Conservation (phyloP, 2,329 filamentous ascomycete genomes). For the Thelonectria olida region DNA sequence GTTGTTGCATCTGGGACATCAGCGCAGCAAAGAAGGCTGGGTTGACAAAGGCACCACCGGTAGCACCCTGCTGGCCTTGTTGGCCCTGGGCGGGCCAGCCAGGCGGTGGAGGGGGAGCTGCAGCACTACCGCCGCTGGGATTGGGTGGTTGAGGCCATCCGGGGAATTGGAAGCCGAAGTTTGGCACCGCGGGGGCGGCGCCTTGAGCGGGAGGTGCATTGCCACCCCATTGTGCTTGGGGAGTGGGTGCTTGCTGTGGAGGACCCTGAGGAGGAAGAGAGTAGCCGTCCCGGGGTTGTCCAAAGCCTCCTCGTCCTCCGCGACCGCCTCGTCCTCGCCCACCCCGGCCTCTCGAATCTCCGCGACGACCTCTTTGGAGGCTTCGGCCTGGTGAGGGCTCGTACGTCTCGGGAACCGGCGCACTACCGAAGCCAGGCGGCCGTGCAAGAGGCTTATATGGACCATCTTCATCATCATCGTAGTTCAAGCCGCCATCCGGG, state of each 20-base stretch:
- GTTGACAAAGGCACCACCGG: conserved; percentile 61
- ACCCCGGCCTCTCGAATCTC: conserved; percentile 57
- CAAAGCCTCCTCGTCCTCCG: conserved; percentile 49
- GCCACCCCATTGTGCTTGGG: conserved; percentile 28
- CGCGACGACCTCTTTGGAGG: conserved; percentile 51
- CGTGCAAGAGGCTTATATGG: conserved; percentile 77
- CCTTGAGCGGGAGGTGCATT: conserved; percentile 27
- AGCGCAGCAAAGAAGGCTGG: conserved; percentile 65
- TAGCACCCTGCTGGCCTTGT: conserved; percentile 43
- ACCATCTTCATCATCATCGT: conserved; percentile 74
- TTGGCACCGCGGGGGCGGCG: conserved; percentile 40
- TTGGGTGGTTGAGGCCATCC: conserved; percentile 50
- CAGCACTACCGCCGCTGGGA: conserved; percentile 41
- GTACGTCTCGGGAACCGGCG: conserved; percentile 52
- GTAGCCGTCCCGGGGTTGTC: conserved; percentile 50
- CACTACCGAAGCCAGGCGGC: conserved; percentile 69
- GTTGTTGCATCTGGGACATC: conserved; percentile 55
- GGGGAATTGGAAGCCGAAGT: conserved; percentile 56
- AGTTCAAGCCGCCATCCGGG: conserved; percentile 63
- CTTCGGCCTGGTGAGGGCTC: conserved; percentile 46
- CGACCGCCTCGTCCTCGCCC: conserved; percentile 53
- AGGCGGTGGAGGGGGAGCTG: conserved; percentile 54
- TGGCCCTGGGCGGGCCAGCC: conserved; percentile 47
- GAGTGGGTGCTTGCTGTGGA: conserved; percentile 47
- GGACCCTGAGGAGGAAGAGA: conserved; percentile 50